Conservation (phyloP, 306 rosid species). For the Crataegus laevigata region DNA sequence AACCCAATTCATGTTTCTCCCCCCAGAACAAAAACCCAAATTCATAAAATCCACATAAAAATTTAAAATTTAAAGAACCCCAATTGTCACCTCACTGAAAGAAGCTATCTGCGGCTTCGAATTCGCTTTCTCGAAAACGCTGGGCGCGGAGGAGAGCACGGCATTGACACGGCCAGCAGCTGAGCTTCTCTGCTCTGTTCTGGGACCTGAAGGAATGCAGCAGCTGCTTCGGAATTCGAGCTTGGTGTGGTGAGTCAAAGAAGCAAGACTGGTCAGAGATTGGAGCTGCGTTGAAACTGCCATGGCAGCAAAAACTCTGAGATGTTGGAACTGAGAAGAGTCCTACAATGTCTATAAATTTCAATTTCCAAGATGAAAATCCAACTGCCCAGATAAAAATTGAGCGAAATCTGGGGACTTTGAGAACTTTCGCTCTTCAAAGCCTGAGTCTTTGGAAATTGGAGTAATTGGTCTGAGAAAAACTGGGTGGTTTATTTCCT, state of each 20-base stretch:
- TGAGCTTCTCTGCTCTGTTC: neutral
- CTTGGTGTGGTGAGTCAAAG: constrained; percentile 8
- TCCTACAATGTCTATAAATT: neutral
- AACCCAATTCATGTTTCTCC: neutral
- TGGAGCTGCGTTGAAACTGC: constrained; percentile 7
- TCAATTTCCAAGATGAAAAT: neutral
- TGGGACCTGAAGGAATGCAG: neutral
- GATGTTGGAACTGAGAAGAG: neutral
- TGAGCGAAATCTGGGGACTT: neutral
- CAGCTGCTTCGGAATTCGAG: neutral
- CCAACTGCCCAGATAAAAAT: neutral
- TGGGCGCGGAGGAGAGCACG: constrained; percentile 14
- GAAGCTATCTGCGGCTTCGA: constrained; percentile 1
- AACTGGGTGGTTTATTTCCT: neutral
- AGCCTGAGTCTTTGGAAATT: neutral
- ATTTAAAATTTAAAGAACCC: neutral
- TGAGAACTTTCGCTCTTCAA: neutral
- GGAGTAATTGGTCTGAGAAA: neutral
- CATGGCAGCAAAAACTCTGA: neutral
- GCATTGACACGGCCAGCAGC: constrained; percentile 1
- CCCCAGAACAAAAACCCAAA: neutral
- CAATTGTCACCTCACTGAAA: constrained; percentile 32
- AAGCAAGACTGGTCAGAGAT: constrained; percentile 5
- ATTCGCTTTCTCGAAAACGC: neutral
- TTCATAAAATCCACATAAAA: neutral